phyloP scores from a whole-genome alignment of 2,329 filamentous ascomycete species.

The Pseudocercospora eumusae region DNA sequence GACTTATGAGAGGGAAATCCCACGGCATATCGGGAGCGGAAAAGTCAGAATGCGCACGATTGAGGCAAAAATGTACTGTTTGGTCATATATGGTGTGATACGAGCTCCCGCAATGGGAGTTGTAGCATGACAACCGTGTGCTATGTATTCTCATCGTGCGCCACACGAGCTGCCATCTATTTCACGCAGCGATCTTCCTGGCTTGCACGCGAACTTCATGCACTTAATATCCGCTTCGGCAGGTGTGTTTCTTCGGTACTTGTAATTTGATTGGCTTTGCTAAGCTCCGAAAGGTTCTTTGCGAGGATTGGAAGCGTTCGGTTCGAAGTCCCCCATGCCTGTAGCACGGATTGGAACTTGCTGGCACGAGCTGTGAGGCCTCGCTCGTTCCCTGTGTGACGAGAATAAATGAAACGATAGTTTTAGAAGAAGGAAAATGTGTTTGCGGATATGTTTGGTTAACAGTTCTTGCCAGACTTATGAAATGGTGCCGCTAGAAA shows the following conservation, averaged over 20 bases:
- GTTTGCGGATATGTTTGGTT: neutral
- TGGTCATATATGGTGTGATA: conserved; percentile 7
- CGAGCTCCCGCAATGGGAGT: neutral
- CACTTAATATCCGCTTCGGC: neutral
- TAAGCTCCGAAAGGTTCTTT: neutral
- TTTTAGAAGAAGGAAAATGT: neutral
- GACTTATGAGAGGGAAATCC: neutral
- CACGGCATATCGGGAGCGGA: neutral
- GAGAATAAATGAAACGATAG: neutral
- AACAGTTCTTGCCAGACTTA: neutral
- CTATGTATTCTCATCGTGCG: neutral
- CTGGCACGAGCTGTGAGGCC: neutral
- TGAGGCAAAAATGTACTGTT: neutral
- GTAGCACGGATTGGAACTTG: neutral
- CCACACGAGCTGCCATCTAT: neutral
- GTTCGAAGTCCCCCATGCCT: too few species aligned
- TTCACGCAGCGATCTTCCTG: neutral
- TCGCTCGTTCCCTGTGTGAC: neutral
- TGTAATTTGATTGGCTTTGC: neutral
- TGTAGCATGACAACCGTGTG: neutral
- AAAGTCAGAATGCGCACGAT: neutral
- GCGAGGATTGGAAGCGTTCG: neutral
- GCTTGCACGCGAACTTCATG: neutral
- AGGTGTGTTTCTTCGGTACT: neutral
- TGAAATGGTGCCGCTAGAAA: neutral